Evolutionary conservation across 305 asterid species (phyloP).

Genomic region (Fraxinus angustifolia): DNA sequence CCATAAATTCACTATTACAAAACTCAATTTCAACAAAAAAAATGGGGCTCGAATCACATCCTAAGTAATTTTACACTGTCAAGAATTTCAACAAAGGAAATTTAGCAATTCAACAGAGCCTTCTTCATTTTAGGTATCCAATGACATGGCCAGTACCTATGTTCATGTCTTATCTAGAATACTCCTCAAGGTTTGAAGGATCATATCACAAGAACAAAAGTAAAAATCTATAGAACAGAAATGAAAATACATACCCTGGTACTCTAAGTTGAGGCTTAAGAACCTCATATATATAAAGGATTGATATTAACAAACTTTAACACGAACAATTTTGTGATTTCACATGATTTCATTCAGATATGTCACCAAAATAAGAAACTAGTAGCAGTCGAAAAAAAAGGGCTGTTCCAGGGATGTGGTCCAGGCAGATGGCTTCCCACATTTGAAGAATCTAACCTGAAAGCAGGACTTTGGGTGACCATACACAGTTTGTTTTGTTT

Average conservation of each 20-base stretch:
- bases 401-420: not conserved
- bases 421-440: conserved; percentile 2
- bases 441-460: not conserved
- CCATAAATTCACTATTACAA: not conserved
- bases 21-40: not conserved
- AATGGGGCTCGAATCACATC: not conserved
- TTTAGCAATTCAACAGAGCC: conserved; percentile 5
- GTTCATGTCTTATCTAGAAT: not conserved
- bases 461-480: conserved; percentile 14
- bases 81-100: not conserved
- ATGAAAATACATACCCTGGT: conserved; percentile 11
- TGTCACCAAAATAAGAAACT: conserved; percentile 1
- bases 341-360: conserved; percentile 7
- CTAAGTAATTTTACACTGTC: not conserved
- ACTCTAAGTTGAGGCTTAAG: not conserved
- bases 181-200: conserved; percentile 9
- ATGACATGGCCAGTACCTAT: not conserved
- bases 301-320: not conserved
- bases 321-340: not conserved
- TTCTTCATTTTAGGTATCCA: not conserved
- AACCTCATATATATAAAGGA: not conserved
- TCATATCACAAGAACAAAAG: not conserved
- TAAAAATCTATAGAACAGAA: not conserved
- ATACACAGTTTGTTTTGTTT: not conserved
- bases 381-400: not conserved